Conservation (phyloP, 495 filamentous ascomycete genomes). For the Penicillium silybi region DNA sequence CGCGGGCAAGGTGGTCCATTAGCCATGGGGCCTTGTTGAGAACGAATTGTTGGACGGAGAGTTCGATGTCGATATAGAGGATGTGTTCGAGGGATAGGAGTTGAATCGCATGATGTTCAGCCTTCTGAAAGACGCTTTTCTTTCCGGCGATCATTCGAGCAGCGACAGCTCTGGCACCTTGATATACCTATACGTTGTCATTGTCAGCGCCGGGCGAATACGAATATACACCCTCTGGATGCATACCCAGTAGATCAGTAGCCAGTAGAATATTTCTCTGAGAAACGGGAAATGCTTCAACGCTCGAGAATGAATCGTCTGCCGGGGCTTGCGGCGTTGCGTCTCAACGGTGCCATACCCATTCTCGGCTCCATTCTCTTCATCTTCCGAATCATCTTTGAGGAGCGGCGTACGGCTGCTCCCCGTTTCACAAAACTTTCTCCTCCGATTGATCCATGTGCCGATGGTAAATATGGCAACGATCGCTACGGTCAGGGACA, state of each 20-base stretch:
- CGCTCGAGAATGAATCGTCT: slow-evolving; percentile 25
- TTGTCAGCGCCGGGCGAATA: neutral
- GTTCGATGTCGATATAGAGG: slow-evolving; percentile 48
- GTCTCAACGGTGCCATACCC: neutral
- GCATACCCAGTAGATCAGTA: slow-evolving; percentile 54
- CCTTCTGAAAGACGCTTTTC: slow-evolving; percentile 36
- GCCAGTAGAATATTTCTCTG: slow-evolving; percentile 67
- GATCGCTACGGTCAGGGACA: slow-evolving; percentile 14
- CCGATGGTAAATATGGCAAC: slow-evolving; percentile 19
- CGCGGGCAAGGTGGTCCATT: slow-evolving; percentile 49
- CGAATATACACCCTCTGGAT: neutral
- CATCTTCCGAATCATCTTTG: slow-evolving; percentile 5
- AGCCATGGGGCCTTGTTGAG: slow-evolving; percentile 53
- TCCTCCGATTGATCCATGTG: slow-evolving; percentile 18
- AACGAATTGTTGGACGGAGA: slow-evolving; percentile 39
- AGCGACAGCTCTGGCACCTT: slow-evolving; percentile 55
- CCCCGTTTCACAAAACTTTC: neutral
- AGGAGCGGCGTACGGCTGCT: slow-evolving; percentile 15
- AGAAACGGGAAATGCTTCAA: slow-evolving; percentile 43
- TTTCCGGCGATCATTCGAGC: slow-evolving; percentile 48
- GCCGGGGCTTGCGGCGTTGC: neutral
- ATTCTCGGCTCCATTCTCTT: neutral
- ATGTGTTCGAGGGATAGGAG: slow-evolving; percentile 49
- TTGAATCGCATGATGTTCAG: slow-evolving; percentile 47
- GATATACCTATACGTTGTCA: slow-evolving; percentile 43